Evolutionary conservation across 805 yeast species (phyloP).

Genomic region (Jamesozyma lodderae): DNA sequence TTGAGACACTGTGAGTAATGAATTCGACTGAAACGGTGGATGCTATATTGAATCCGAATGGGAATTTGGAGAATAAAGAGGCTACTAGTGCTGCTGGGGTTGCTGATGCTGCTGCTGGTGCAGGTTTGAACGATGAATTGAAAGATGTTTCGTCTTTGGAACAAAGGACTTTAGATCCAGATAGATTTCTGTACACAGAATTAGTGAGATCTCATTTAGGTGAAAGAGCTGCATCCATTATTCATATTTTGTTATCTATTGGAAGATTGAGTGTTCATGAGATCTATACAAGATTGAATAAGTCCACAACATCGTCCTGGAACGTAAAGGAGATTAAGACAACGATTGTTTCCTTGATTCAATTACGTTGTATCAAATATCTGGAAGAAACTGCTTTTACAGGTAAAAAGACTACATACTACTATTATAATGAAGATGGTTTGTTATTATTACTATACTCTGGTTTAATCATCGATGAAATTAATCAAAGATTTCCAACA

Average conservation of each 20-base stretch:
- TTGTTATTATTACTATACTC: conserved; percentile 56
- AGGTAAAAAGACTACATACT: conserved; percentile 34
- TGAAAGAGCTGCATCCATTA: conserved; percentile 57
- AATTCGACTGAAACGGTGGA: too few relatives aligned
- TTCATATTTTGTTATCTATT: conserved; percentile 51
- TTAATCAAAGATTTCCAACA: conserved; percentile 33
- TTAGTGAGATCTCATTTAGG: conserved; percentile 54
- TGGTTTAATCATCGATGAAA: conserved; percentile 59
- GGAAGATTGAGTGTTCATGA: conserved; percentile 59
- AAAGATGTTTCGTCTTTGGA: conserved; percentile 24
- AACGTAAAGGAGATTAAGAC: conserved; percentile 47
- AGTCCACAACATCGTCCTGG: conserved; percentile 20
- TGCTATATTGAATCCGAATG: too few relatives aligned
- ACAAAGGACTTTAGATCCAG: conserved; percentile 50
- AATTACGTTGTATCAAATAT: conserved; percentile 63
- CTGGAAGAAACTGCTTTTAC: conserved; percentile 39
- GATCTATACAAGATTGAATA: conserved; percentile 36
- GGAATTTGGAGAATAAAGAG: not conserved
- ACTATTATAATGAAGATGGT: conserved; percentile 58
- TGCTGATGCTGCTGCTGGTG: not conserved
- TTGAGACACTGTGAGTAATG: too few relatives aligned
- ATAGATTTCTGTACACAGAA: conserved; percentile 48
- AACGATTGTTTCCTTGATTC: conserved; percentile 67
- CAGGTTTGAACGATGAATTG: not conserved
- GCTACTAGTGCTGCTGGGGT: not conserved